Evolutionary conservation across 495 filamentous ascomycete genomes (phyloP).

Genomic region (Zalerion maritima): DNA sequence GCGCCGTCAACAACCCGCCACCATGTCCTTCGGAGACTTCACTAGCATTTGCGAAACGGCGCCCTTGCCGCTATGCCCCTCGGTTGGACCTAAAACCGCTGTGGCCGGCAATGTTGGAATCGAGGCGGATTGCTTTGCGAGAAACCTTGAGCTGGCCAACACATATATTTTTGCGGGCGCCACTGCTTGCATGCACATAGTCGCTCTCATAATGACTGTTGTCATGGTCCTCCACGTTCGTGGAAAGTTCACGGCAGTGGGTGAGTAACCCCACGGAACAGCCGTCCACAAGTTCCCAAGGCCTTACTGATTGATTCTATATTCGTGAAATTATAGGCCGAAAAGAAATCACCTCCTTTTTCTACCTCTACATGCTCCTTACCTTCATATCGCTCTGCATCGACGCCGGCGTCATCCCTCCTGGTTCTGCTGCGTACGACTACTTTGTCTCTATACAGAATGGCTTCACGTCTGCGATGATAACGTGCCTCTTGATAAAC

Average conservation of each 20-base stretch:
- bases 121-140: slow-evolving; percentile 81
- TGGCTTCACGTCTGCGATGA: slow-evolving; percentile 79
- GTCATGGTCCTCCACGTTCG: slow-evolving; percentile 96
- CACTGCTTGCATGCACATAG: slow-evolving; percentile 81
- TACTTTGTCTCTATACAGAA: slow-evolving; percentile 86
- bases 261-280: slow-evolving; percentile 38
- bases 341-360: slow-evolving; percentile 96
- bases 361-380: slow-evolving; percentile 88
- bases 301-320: slow-evolving; percentile 7
- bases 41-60: slow-evolving; percentile 71
- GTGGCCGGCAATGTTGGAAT: slow-evolving; percentile 62
- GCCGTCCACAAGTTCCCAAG: not conserved
- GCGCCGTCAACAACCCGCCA: slow-evolving; percentile 11
- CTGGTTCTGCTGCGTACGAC: slow-evolving; percentile 61
- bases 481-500: slow-evolving; percentile 85
- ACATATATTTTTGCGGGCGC: slow-evolving; percentile 96
- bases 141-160: slow-evolving; percentile 91
- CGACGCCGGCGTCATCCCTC: slow-evolving; percentile 85
- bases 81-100: slow-evolving; percentile 50
- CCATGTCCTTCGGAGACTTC: slow-evolving; percentile 88
- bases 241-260: slow-evolving; percentile 96
- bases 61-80: slow-evolving; percentile 72
- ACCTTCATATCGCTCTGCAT: slow-evolving; percentile 81
- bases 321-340: slow-evolving; percentile 45
- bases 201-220: slow-evolving; percentile 79